A percentile compares a stretch with the other conserved stretches of the same genome.
These are phyloP conservation scores for Cryptococcus sp. DNA, from an alignment of 1,284 basidiomycete species.

Conservation along the genomic window DNA sequence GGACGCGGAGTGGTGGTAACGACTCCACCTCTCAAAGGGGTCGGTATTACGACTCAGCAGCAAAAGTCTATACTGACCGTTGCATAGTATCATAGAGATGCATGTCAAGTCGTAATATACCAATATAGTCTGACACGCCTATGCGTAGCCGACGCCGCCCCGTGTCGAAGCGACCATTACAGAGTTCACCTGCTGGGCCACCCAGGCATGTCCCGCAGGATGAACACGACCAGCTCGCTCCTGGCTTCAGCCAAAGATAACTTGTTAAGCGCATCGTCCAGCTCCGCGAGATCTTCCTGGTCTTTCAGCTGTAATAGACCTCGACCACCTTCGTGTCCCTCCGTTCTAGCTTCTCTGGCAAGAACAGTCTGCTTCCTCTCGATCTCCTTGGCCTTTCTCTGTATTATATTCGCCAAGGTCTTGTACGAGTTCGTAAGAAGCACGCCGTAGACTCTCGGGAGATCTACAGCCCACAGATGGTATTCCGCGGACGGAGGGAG, in stretches of 20 bases:
- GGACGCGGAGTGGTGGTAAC: conserved; percentile 31
- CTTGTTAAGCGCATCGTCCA: conserved; percentile 63
- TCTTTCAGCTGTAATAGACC: conserved; percentile 46
- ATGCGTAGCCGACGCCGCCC: too few relatives aligned
- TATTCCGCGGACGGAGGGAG: conserved; percentile 37
- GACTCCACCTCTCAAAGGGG: too few relatives aligned
- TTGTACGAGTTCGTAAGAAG: conserved; percentile 79
- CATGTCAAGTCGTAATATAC: too few relatives aligned
- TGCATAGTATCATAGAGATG: background rate
- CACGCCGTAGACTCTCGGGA: conserved; percentile 73
- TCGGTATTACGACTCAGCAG: background rate
- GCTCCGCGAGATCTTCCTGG: conserved; percentile 45
- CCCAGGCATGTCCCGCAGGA: conserved; percentile 70
- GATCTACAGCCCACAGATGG: conserved; percentile 82
- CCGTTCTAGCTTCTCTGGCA: conserved; percentile 74
- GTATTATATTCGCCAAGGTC: conserved; percentile 77
- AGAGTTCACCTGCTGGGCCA: conserved; percentile 17
- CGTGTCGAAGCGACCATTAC: too few relatives aligned
- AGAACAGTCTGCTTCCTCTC: conserved; percentile 68
- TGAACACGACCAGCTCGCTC: conserved; percentile 80
- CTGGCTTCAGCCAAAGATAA: conserved; percentile 74
- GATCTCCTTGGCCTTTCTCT: conserved; percentile 69
- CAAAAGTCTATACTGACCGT: background rate
- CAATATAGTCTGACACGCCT: too few relatives aligned
- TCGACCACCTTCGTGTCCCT: conserved; percentile 58